Evolutionary conservation across 192 early-diverging fungal species (phyloP), one percentile per base, ranked within the genome.

Genomic region (Diversispora eburnea): DNA sequence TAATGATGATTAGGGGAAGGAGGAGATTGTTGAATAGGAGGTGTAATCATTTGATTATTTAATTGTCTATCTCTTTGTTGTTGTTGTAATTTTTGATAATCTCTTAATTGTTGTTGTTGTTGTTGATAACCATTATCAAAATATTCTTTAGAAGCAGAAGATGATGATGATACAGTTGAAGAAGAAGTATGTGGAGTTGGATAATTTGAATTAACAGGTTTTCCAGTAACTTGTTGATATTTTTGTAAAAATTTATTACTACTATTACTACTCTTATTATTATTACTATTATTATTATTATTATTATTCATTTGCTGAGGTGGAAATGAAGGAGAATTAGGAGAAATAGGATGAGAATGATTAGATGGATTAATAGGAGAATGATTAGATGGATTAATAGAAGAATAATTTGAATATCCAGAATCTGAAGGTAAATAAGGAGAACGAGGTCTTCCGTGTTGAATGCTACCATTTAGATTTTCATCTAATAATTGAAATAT

Each of bases 371-470:
- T 20, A 0, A 12, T 25, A 61, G 52, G 8, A 39, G 48, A 33
- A 41, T 48, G 67, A 69, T n/a, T n/a, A n/a, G 52, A 3, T 69
- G 52, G 51, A 56, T 61, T 25, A 22, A 61, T 59, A 17, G 6
- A 41, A 13, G 57, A n/a, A 19, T 25, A n/a, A 58, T 54, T 59
- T 17, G 69, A 70, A 58, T 70, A 70, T 19, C 69, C 69, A 33
- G 69, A 20, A 52, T 70, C 56, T 15, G 56, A 19, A 9, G 69
- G 55, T 13, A 39, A 58, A 57, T 70, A 57, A 47, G 25, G 55
- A 12, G 69, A 58, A 42, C 20, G 69, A 9, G 69, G 54, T 70
- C 20, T 8, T 3, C 13, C 33, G 4, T 4, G 13, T 15, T 8
- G 17, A 48, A 39, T 39, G 19, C 17, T 43, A 33, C 8, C n/a